Conservation (phyloP, 768 basidiomycete genomes). For the Mycena venus region DNA sequence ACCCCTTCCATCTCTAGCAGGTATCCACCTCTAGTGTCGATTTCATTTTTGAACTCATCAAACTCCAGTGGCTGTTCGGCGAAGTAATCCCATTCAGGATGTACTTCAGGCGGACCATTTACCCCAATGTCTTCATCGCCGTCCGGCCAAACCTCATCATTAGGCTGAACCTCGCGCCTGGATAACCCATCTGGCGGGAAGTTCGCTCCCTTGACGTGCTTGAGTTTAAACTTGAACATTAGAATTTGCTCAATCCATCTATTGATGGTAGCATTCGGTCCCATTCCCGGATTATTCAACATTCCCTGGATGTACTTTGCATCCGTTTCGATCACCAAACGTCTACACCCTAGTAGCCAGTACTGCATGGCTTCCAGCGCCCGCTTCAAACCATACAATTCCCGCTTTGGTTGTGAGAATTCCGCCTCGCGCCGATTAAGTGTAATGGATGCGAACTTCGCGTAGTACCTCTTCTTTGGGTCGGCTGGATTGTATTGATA, state of each 20-base stretch:
- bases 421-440: too few species aligned
- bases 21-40: background rate
- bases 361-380: conserved; percentile 15
- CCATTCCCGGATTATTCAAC: background rate
- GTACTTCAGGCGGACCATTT: background rate
- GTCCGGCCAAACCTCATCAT: background rate
- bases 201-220: background rate
- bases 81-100: background rate
- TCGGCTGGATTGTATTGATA: conserved; percentile 22
- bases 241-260: background rate
- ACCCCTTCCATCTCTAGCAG: background rate
- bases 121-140: background rate
- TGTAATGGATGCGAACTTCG: conserved; percentile 47
- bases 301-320: background rate
- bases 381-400: conserved; percentile 38
- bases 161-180: background rate
- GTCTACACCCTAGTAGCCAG: conserved; percentile 1
- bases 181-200: background rate
- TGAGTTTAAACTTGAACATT: background rate
- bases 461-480: conserved; percentile 25
- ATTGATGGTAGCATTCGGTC: background rate
- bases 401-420: conserved; percentile 45
- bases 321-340: background rate
- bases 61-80: background rate
- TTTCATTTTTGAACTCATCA: background rate